Conservation (phyloP, 2,329 filamentous ascomycete species). For the Pleoardoris graminearum region DNA sequence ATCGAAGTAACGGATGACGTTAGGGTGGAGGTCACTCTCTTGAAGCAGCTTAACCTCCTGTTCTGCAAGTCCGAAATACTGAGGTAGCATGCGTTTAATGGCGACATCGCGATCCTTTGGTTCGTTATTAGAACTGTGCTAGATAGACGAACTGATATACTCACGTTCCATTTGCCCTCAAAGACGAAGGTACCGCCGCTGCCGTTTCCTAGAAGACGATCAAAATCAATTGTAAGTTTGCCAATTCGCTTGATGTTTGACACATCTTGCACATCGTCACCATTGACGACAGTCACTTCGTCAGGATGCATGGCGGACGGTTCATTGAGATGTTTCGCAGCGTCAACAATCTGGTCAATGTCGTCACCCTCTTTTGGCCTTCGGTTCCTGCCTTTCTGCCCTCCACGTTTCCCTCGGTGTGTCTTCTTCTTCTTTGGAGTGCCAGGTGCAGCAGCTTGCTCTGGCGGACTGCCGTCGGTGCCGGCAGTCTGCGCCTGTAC, state of each 20-base stretch:
- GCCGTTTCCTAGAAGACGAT: slow-evolving; percentile 69
- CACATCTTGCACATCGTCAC: slow-evolving; percentile 52
- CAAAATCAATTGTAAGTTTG: slow-evolving; percentile 62
- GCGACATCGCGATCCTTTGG: slow-evolving; percentile 77
- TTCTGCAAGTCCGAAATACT: slow-evolving; percentile 93
- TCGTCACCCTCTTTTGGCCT: slow-evolving; percentile 42
- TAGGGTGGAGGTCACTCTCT: slow-evolving; percentile 93
- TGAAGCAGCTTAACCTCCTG: slow-evolving; percentile 89
- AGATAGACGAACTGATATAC: slow-evolving; percentile 9
- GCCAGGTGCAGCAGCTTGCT: slow-evolving; percentile 22
- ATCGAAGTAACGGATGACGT: slow-evolving; percentile 95
- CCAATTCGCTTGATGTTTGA: slow-evolving; percentile 61
- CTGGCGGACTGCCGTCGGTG: slow-evolving; percentile 26
- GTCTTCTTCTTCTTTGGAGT: slow-evolving; percentile 54
- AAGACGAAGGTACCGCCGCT: slow-evolving; percentile 98
- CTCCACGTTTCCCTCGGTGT: slow-evolving; percentile 54
- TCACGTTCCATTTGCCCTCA: slow-evolving; percentile 80
- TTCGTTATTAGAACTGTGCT: slow-evolving; percentile 10
- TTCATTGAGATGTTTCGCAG: slow-evolving; percentile 44
- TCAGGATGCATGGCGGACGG: slow-evolving; percentile 43
- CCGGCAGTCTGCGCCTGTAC: slow-evolving; percentile 11
- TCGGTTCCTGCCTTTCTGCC: slow-evolving; percentile 51
- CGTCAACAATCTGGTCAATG: slow-evolving; percentile 45
- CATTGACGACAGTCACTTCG: slow-evolving; percentile 43
- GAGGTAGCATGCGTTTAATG: slow-evolving; percentile 93